Percentiles rank a stretch among this genome's conserved stretches.
These are phyloP conservation scores for Talaromyces sp. DNA, from an alignment of 2,329 filamentous ascomycete genomes.

Conservation along the genomic window DNA sequence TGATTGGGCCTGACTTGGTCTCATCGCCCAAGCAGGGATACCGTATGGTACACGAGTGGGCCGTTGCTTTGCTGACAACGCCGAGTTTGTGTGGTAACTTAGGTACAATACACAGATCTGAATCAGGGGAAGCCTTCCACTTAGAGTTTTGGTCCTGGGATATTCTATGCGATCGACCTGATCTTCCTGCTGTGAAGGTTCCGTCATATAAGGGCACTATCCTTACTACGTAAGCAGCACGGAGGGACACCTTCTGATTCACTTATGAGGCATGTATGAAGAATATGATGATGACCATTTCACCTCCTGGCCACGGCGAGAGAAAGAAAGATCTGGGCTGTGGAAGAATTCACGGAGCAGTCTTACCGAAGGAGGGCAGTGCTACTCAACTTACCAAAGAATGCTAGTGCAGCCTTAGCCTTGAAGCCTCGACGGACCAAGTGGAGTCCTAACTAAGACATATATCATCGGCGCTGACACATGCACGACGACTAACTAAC, in stretches of 20 bases:
- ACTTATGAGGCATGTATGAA: too few relatives aligned
- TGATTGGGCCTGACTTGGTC: neutral
- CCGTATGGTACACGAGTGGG: neutral
- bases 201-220: too few relatives aligned
- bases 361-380: neutral
- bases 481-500: neutral
- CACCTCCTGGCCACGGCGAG: neutral
- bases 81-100: neutral
- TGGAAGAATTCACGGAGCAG: neutral
- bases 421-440: neutral
- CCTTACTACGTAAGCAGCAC: too few relatives aligned
- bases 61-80: too few relatives aligned
- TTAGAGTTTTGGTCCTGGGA: neutral
- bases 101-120: neutral
- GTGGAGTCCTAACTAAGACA: neutral
- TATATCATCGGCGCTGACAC: neutral
- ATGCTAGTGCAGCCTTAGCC: neutral
- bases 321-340: neutral
- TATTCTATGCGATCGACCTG: neutral
- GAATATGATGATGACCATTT: too few relatives aligned
- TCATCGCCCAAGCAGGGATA: neutral
- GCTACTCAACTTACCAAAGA: neutral
- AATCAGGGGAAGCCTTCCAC: slow-evolving; percentile 1
- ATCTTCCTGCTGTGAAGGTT: too few relatives aligned
- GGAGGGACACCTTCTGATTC: too few relatives aligned